These are phyloP conservation scores for Pneumocystis canis DNA, from an alignment of 1,139 yeast species.

Conservation along the genomic window DNA sequence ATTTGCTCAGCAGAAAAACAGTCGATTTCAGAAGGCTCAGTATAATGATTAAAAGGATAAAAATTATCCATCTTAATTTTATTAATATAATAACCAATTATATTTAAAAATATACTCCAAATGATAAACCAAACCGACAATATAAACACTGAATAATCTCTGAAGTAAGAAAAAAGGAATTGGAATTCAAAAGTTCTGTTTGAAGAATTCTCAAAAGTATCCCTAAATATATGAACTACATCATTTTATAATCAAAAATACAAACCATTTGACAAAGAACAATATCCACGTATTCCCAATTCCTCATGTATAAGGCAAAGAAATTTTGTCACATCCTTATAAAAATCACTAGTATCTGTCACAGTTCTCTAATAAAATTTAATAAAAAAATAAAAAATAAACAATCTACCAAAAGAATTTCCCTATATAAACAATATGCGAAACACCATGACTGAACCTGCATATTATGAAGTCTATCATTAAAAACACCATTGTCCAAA, in stretches of 20 bases:
- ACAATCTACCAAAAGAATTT: not conserved
- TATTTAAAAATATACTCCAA: slow-evolving; percentile 24
- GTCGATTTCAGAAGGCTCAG: slow-evolving; percentile 33
- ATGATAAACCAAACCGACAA: slow-evolving; percentile 59
- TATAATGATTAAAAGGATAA: slow-evolving; percentile 53
- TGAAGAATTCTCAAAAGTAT: slow-evolving; percentile 46
- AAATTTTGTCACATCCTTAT: slow-evolving; percentile 13
- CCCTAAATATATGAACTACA: not conserved
- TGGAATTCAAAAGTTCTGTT: slow-evolving; percentile 34
- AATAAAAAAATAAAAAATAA: not conserved
- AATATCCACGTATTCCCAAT: slow-evolving; percentile 52
- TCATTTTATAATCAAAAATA: not conserved
- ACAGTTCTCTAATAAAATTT: slow-evolving; percentile 7
- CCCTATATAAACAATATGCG: slow-evolving; percentile 7
- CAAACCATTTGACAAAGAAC: slow-evolving; percentile 49
- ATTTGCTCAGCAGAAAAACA: slow-evolving; percentile 42
- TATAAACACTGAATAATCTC: slow-evolving; percentile 61
- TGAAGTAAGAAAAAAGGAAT: slow-evolving; percentile 25
- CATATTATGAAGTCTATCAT: not conserved
- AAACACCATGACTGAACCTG: slow-evolving; percentile 10
- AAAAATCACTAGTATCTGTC: slow-evolving; percentile 11
- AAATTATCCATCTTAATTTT: slow-evolving; percentile 33
- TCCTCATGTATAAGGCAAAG: slow-evolving; percentile 52
- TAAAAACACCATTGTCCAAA: not conserved
- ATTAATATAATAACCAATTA: not conserved